These are phyloP conservation scores for Teratosphaeria destructans DNA, from an alignment of 2,329 filamentous ascomycete species.

Conservation along the genomic window DNA sequence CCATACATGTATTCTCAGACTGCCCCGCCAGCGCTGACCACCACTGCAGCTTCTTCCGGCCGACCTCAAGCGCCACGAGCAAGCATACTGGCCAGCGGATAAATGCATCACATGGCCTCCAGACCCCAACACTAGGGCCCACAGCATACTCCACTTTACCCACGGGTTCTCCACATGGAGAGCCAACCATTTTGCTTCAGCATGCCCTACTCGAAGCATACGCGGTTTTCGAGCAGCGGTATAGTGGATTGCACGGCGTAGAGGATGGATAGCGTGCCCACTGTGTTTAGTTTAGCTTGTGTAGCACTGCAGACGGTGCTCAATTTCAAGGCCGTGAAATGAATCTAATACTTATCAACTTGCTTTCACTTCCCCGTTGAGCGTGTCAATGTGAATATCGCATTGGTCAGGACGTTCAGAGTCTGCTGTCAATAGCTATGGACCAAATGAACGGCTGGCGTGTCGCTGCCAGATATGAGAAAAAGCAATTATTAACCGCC, in stretches of 20 bases:
- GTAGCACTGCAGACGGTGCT: not conserved
- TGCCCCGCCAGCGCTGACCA: too few relatives aligned
- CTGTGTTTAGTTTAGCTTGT: not conserved
- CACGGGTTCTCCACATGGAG: not conserved
- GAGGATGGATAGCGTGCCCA: not conserved
- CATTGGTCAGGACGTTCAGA: not conserved
- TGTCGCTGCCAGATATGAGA: conserved; percentile 36
- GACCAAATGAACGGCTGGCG: conserved; percentile 3
- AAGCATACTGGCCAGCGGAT: not conserved
- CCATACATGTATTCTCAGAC: too few relatives aligned
- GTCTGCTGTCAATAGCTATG: not conserved
- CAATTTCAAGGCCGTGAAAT: not conserved
- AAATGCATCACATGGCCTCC: not conserved
- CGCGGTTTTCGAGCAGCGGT: not conserved
- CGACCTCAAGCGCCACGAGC: too few relatives aligned
- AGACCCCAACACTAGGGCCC: not conserved
- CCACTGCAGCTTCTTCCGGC: too few relatives aligned
- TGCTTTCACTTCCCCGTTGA: not conserved
- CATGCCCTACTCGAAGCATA: not conserved
- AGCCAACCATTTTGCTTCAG: not conserved
- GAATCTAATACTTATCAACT: not conserved
- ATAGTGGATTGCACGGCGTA: not conserved
- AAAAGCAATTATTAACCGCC: conserved; percentile 46
- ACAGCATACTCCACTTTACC: not conserved
- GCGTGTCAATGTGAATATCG: not conserved